These are phyloP conservation scores for Meyerozyma carpophila DNA, from an alignment of 1,139 yeast genomes.

Conservation along the genomic window DNA sequence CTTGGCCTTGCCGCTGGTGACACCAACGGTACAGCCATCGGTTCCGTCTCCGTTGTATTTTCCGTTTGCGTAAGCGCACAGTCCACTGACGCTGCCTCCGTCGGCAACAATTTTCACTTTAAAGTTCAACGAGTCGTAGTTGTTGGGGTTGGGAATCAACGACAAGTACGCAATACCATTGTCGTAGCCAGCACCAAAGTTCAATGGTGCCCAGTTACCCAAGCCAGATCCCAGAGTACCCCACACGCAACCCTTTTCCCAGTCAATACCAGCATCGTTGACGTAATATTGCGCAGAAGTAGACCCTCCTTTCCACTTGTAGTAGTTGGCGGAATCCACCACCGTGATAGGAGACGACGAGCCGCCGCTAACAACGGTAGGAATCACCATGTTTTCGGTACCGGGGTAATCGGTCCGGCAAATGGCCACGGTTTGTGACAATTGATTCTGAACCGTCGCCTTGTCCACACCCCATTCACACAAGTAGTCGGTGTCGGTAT, in stretches of 20 bases:
- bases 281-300: constrained; percentile 97
- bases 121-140: constrained; percentile 69
- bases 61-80: constrained; percentile 79
- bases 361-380: constrained; percentile 77
- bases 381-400: constrained; percentile 95
- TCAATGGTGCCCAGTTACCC: constrained; percentile 98
- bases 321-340: constrained; percentile 73
- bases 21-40: constrained; percentile 93
- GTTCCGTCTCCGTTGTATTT: constrained; percentile 58
- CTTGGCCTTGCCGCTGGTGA: constrained; percentile 74
- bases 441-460: constrained; percentile 64
- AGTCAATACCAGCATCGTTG: constrained; percentile 89
- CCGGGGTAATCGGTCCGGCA: constrained; percentile 99
- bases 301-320: constrained; percentile 72
- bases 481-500: constrained; percentile 54
- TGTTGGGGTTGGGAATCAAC: constrained; percentile 93
- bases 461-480: constrained; percentile 80
- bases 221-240: constrained; percentile 72
- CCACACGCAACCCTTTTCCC: constrained; percentile 91
- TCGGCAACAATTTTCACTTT: constrained; percentile 71
- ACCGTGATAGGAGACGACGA: constrained; percentile 62
- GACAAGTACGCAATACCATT: constrained; percentile 81
- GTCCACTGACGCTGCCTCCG: constrained; percentile 66
- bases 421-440: constrained; percentile 65
- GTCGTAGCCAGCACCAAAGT: constrained; percentile 87